A percentile compares a stretch with the other conserved stretches of the same genome.
These are phyloP conservation scores for Planoprotostelium fungivorum DNA, from an alignment of 78 protist genomes.

Conservation along the genomic window DNA sequence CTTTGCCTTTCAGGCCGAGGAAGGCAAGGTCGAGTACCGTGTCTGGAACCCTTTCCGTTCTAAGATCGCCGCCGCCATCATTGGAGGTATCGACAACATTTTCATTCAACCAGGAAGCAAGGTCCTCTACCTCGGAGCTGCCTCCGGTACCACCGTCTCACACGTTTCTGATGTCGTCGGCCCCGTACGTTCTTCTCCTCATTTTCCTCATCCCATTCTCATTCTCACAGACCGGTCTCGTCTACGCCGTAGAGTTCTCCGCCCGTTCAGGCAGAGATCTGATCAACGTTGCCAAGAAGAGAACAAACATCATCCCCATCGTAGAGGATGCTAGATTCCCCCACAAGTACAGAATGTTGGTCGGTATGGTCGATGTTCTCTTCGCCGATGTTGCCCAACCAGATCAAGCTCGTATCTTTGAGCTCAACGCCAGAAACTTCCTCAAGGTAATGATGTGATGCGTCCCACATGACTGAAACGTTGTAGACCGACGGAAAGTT, in stretches of 20 bases:
- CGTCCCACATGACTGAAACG: no score
- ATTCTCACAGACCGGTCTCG: conserved; percentile 80
- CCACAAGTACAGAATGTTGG: conserved; percentile 92
- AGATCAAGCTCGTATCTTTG: conserved; percentile 99
- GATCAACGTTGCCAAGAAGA: conserved; percentile 95
- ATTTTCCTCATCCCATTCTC: not conserved
- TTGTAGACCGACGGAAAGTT: conserved; percentile 98
- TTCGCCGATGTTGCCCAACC: conserved; percentile 99
- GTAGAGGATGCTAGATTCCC: conserved; percentile 99
- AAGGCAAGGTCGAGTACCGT: conserved; percentile 97
- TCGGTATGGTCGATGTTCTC: conserved; percentile 97
- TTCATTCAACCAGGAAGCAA: conserved; percentile 96
- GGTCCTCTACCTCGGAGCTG: conserved; percentile 99
- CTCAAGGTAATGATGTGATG: no score
- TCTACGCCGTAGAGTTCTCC: conserved; percentile 99
- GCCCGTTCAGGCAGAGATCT: conserved; percentile 98
- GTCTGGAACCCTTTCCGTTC: conserved; percentile 99
- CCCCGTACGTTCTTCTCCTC: conserved; percentile 53
- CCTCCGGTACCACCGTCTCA: conserved; percentile 99
- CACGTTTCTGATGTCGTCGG: conserved; percentile 99
- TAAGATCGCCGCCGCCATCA: conserved; percentile 98
- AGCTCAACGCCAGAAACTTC: conserved; percentile 97
- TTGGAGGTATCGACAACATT: conserved; percentile 95
- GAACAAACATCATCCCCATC: conserved; percentile 99
- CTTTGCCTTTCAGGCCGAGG: not conserved